A percentile compares a stretch with the other conserved stretches of the same genome.
phyloP scores from a whole-genome alignment of 2,329 filamentous ascomycete species.

The Cladosporium velox region DNA sequence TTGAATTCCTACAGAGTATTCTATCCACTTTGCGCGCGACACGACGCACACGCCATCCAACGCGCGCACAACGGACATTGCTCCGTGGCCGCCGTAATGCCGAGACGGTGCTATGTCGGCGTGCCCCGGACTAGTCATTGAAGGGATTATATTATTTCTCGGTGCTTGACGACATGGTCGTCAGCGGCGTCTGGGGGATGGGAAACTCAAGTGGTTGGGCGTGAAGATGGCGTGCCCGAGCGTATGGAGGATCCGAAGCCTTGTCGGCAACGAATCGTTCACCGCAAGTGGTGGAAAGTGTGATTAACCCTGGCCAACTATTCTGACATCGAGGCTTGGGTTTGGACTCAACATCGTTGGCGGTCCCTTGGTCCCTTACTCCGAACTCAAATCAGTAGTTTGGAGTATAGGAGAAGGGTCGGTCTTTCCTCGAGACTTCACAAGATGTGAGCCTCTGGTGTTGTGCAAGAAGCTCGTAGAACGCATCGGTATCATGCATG shows the following conservation, averaged over 20 bases:
- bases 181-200: conserved; percentile 18
- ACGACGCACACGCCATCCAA: background rate
- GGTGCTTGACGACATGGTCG: conserved; percentile 6
- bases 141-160: background rate
- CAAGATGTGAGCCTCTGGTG: background rate
- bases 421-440: background rate
- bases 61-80: background rate
- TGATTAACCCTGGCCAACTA: background rate
- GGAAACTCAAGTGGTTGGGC: background rate
- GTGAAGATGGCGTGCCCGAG: background rate
- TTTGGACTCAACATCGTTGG: background rate
- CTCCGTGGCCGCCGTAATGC: conserved; percentile 6
- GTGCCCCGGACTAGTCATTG: background rate
- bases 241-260: background rate
- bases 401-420: background rate
- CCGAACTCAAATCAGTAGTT: background rate
- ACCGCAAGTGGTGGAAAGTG: background rate
- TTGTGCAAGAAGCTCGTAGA: background rate
- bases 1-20: background rate
- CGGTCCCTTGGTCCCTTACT: background rate
- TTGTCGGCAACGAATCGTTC: background rate
- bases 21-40: conserved; percentile 6
- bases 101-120: conserved; percentile 17
- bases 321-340: background rate
- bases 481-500: background rate